Conservation (phyloP, 2,329 filamentous ascomycete genomes). For the Aspergillus intermedius region DNA sequence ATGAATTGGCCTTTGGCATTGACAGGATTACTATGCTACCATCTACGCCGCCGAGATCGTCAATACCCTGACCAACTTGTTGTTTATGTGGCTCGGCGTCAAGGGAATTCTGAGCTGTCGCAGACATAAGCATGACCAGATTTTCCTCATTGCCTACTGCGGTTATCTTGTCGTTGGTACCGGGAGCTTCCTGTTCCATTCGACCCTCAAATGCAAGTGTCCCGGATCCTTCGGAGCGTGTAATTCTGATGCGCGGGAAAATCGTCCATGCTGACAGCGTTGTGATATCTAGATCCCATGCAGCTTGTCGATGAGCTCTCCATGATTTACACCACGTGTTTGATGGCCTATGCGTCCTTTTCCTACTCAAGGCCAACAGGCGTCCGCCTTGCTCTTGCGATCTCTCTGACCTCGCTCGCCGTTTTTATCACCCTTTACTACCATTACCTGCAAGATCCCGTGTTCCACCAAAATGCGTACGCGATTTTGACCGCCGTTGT, state of each 20-base stretch:
- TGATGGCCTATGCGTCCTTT: constrained; percentile 69
- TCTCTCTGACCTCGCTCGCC: constrained; percentile 51
- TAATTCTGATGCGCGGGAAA: not conserved
- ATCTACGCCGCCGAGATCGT: constrained; percentile 70
- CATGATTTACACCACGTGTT: constrained; percentile 66
- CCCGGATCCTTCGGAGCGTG: not conserved
- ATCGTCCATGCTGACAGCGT: constrained; percentile 13
- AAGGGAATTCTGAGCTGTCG: constrained; percentile 70
- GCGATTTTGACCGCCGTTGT: constrained; percentile 64
- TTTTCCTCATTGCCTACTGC: constrained; percentile 64
- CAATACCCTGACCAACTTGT: constrained; percentile 72
- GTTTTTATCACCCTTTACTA: constrained; percentile 72
- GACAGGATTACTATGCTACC: constrained; percentile 67
- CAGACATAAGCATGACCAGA: constrained; percentile 63
- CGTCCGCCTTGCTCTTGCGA: constrained; percentile 50
- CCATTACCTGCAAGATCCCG: constrained; percentile 72
- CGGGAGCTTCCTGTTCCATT: constrained; percentile 59
- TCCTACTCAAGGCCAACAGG: constrained; percentile 55
- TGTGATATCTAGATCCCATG: constrained; percentile 52
- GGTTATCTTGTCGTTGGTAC: constrained; percentile 57
- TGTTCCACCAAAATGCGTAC: constrained; percentile 77
- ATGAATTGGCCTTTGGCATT: constrained; percentile 8
- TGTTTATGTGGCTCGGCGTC: constrained; percentile 72
- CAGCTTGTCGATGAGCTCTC: constrained; percentile 64
- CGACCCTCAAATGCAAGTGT: constrained; percentile 54